Conservation (phyloP, 805 yeast genomes). For the Barnettozyma vustinii region DNA sequence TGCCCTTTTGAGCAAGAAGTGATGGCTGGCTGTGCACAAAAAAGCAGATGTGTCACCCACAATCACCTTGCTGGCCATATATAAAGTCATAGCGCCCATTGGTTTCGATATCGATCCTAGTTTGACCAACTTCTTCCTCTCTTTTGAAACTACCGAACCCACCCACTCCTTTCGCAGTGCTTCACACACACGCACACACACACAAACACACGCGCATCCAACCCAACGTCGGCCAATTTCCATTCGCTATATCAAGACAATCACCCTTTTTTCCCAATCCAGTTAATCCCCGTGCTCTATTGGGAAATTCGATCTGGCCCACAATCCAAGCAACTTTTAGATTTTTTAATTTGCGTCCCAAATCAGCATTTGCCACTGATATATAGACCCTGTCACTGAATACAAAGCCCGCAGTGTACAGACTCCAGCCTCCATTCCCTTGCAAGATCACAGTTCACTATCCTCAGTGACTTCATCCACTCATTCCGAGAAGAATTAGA, state of each 20-base stretch:
- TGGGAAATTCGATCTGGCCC: conserved; percentile 3
- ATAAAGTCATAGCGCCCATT: neutral
- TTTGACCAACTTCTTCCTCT: neutral
- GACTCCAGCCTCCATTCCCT: neutral
- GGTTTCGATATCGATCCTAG: neutral
- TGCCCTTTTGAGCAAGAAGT: neutral
- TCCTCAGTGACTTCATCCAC: neutral
- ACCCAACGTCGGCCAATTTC: neutral
- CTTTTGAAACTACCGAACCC: neutral
- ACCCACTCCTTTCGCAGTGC: neutral
- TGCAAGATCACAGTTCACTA: neutral
- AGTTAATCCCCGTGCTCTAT: conserved; percentile 4
- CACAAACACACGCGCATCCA: no score
- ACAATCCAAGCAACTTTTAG: conserved; percentile 1
- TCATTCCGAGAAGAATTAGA: neutral
- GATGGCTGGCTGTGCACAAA: neutral
- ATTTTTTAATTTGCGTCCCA: neutral
- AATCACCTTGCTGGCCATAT: neutral
- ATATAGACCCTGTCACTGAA: neutral
- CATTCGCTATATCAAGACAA: neutral
- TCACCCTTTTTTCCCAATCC: conserved; percentile 2
- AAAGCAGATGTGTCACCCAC: neutral
- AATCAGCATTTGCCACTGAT: conserved; percentile 1
- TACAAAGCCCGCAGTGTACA: neutral
- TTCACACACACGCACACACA: neutral